Percentiles rank a stretch among this genome's conserved stretches.
These are phyloP conservation scores for Panaeolus papilionaceus DNA, from an alignment of 768 basidiomycete species.

Conservation along the genomic window DNA sequence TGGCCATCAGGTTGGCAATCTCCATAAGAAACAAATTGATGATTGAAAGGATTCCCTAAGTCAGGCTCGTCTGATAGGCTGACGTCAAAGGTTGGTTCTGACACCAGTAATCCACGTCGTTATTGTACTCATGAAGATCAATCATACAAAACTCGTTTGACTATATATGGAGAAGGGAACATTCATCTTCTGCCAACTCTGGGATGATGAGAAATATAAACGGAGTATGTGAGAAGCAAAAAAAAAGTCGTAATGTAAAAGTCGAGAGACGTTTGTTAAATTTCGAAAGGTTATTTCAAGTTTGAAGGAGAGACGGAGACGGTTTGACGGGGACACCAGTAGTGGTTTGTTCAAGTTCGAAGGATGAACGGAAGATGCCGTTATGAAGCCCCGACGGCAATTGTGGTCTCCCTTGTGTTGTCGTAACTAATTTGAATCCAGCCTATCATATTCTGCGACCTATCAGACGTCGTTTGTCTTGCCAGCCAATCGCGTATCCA, in stretches of 20 bases:
- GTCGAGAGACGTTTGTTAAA: background rate
- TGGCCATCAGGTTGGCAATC: slow-evolving; percentile 5
- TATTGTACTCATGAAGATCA: slow-evolving; percentile 13
- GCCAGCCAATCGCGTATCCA: slow-evolving; percentile 24
- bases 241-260: background rate
- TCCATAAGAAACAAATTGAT: slow-evolving; percentile 13
- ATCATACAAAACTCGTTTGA: slow-evolving; percentile 12
- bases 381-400: slow-evolving; percentile 6
- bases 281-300: background rate
- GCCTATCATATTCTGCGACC: slow-evolving; percentile 8
- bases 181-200: slow-evolving; percentile 9
- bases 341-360: slow-evolving; percentile 12
- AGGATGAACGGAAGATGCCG: slow-evolving; percentile 25
- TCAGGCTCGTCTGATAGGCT: slow-evolving; percentile 6
- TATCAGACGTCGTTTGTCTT: background rate
- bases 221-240: slow-evolving; percentile 11
- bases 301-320: background rate
- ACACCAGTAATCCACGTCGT: slow-evolving; percentile 7
- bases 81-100: slow-evolving; percentile 12
- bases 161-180: slow-evolving; percentile 12
- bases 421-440: slow-evolving; percentile 6
- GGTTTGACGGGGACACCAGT: slow-evolving; percentile 20
- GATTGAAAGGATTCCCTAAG: slow-evolving; percentile 1
- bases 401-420: slow-evolving; percentile 4
- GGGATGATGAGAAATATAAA: slow-evolving; percentile 9